Evolutionary conservation across 345 rosid genomes (phyloP), one percentile per base, ranked within the genome.

Genomic region (Isatis tinctoria): DNA sequence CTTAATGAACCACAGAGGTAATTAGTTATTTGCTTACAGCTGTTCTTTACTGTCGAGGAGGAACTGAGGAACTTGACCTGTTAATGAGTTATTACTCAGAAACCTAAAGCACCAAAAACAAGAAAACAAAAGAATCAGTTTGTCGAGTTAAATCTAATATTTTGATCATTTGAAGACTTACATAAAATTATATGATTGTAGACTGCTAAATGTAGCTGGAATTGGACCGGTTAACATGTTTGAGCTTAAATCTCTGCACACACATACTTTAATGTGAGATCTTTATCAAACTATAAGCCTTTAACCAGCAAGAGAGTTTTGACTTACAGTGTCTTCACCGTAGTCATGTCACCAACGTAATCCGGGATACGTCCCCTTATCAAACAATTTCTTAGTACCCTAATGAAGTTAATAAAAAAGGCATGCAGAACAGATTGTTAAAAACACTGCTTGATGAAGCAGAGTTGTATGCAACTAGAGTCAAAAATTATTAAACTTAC

Each of bases 181-280:
- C 99, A 87, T 65, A 79, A 2, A 83, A 2, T 83, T 0, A 39
- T 79, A 10, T n/a, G n/a, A n/a, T 0, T 2, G n/a, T n/a, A n/a
- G n/a, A n/a, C n/a, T n/a, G n/a, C n/a, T 12, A 41, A 88, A 67
- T 26, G 70, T 12, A 10, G 24, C 37, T 13, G 96, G 91, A 75
- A 90, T 78, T 52, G 10, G 9, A 61, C 91, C 94, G 0, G 79
- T 84, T 81, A 95, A 72, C 76, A 48, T 80, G 78, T 95, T 95
- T 86, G 78, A 83, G 87, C 97, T 87, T 72, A 92, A 70, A 79
- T 95, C 97, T 75, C 99, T 95, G 69, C 79, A 41, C 26, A 60
- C 22, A 45, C 10, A 61, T 22, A 36, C 16, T 8, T 45, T 20
- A 70, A n/a, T 22, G 18, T 54, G 44, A 65, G 52, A 28, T 8